phyloP scores from a whole-genome alignment of 1,284 basidiomycete species.

The Heterobasidion occidentale region DNA sequence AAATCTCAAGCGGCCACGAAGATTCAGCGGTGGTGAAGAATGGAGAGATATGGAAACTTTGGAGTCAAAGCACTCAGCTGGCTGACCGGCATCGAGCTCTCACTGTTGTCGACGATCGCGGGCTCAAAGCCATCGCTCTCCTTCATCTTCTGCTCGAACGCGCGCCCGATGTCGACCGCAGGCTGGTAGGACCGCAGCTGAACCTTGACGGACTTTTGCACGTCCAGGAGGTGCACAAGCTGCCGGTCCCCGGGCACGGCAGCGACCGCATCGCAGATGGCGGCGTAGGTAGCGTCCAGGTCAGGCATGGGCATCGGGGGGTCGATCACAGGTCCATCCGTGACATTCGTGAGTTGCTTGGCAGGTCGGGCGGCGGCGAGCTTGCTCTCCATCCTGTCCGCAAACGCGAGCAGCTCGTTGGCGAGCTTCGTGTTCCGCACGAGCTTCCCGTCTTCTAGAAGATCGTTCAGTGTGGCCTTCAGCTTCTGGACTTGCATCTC shows the following conservation, averaged over 20 bases:
- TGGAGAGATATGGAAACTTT: no score
- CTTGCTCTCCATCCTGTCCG: slow-evolving; percentile 23
- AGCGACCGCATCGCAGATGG: slow-evolving; percentile 18
- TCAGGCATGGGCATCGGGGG: not conserved
- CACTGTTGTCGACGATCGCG: not conserved
- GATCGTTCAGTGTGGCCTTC: slow-evolving; percentile 23
- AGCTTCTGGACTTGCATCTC: slow-evolving; percentile 25
- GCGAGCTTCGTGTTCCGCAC: slow-evolving; percentile 22
- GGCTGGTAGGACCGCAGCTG: slow-evolving; percentile 10
- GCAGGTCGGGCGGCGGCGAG: slow-evolving; percentile 11
- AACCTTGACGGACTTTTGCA: slow-evolving; percentile 31
- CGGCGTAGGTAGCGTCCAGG: slow-evolving; percentile 12
- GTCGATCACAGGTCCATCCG: slow-evolving; percentile 7
- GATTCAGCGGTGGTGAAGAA: no score
- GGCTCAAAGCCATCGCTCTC: not conserved
- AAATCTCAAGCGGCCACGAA: no score
- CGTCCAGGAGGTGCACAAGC: slow-evolving; percentile 37
- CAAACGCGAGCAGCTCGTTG: slow-evolving; percentile 26
- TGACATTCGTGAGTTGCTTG: slow-evolving; percentile 2
- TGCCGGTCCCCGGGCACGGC: slow-evolving; percentile 17
- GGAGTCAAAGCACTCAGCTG: not conserved
- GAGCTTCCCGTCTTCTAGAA: slow-evolving; percentile 26
- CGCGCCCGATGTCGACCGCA: not conserved
- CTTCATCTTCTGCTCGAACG: not conserved
- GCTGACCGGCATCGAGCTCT: not conserved